These are phyloP conservation scores for Capronia coronata DNA, from an alignment of 2,329 filamentous ascomycete genomes.

Conservation along the genomic window DNA sequence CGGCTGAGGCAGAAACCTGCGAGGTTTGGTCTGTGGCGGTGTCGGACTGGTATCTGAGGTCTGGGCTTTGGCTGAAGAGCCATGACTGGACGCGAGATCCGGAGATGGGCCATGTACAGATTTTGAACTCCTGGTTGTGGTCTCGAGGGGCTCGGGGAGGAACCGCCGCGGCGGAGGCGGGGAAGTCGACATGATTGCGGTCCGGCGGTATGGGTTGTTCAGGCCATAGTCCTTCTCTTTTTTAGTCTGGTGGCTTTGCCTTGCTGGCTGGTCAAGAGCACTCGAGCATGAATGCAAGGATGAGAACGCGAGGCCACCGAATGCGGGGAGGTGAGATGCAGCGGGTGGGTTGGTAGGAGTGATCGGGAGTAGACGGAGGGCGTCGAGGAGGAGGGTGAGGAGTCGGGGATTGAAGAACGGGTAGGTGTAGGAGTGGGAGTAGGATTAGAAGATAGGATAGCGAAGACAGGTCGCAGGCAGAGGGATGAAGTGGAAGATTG, in stretches of 20 bases:
- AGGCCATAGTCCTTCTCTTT: slow-evolving; percentile 11
- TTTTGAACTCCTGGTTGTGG: slow-evolving; percentile 19
- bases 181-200: slow-evolving; percentile 13
- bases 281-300: slow-evolving; percentile 14
- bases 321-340: slow-evolving; percentile 14
- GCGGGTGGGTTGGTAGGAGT: neutral
- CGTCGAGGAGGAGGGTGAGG: slow-evolving; percentile 4
- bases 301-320: slow-evolving; percentile 5
- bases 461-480: neutral
- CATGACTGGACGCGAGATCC: slow-evolving; percentile 9
- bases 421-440: neutral
- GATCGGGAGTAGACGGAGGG: slow-evolving; percentile 22
- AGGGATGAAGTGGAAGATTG: neutral
- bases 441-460: neutral
- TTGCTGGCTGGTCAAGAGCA: slow-evolving; percentile 11
- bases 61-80: slow-evolving; percentile 3
- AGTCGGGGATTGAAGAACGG: slow-evolving; percentile 3
- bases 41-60: slow-evolving; percentile 13
- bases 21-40: slow-evolving; percentile 21
- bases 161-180: slow-evolving; percentile 24
- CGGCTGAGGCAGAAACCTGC: slow-evolving; percentile 38
- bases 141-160: slow-evolving; percentile 30
- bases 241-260: neutral
- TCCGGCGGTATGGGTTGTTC: slow-evolving; percentile 1
- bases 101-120: slow-evolving; percentile 8